Evolutionary conservation across 495 filamentous ascomycete genomes (phyloP), one percentile per base, ranked within the genome.

Genomic region (Lichina pygmaea): DNA sequence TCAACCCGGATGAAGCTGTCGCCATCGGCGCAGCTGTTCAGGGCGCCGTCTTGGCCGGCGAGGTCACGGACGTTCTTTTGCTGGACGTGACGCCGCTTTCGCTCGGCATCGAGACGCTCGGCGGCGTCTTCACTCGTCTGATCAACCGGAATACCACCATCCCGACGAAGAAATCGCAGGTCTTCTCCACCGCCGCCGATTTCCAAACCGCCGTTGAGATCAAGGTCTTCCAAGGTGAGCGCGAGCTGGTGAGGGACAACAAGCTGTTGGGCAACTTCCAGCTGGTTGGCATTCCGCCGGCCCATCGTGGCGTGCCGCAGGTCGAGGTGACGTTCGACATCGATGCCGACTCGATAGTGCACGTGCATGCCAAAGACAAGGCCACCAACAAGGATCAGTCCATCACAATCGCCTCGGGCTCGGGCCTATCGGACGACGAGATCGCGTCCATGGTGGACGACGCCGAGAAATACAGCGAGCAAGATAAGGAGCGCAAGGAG

Each of bases 81-180:
- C 78, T 97, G 55, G 89, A 97, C 63, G 89, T 97, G 49, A 95
- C 89, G 48, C 89, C 89, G 49, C 71, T 97, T 8, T 97, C 89
- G 41, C 86, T 97, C 53, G 89, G 89, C 78, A 97, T 97, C 58
- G 89, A 97, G 77, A 97, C 89, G 48, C 83, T 95, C 30, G 89
- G 89, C 54, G 89, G 89, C 75, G 89, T 97, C 54, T 97, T 97
- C 74, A 97, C 89, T 46, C 89, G 89, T 57, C 62, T 97, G 61
- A 97, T 97, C 72, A 95, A 93, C 76, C 86, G 89, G 53, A 97
- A 97, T 74, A 97, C 89, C 57, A 97, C 89, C 53, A 97, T 97
- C 62, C 89, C 89, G 45, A 95, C 89, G 64, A 97, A 95, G 77
- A 97, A 97, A 68, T 93, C 86, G 34, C 89, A 95, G 68, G 72